These are phyloP conservation scores for Cynanchum wilfordii DNA, from an alignment of 257 asterid species.

Conservation along the genomic window DNA sequence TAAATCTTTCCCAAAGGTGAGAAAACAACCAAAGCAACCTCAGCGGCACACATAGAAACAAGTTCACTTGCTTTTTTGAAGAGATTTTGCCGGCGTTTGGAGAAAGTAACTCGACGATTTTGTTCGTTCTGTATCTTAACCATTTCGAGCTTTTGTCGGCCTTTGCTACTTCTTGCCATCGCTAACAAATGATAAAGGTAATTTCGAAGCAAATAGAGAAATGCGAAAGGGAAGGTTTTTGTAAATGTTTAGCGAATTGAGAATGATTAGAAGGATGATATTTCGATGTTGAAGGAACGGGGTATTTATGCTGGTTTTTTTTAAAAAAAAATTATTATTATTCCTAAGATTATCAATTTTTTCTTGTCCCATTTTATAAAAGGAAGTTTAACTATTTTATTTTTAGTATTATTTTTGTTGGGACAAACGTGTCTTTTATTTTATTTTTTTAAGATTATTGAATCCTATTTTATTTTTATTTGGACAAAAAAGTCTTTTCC, in stretches of 20 bases:
- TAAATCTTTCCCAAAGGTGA: conserved; percentile 35
- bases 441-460: too few species aligned
- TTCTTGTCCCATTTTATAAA: too few species aligned
- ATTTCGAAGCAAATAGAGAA: neutral
- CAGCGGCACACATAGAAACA: conserved; percentile 29
- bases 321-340: too few species aligned
- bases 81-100: conserved; percentile 40
- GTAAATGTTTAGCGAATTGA: neutral
- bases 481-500: too few species aligned
- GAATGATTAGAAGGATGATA: neutral
- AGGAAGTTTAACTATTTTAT: too few species aligned
- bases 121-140: conserved; percentile 34
- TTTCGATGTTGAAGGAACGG: too few species aligned
- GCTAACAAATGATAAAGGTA: neutral
- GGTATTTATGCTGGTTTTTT: too few species aligned
- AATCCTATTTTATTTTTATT: too few species aligned
- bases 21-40: conserved; percentile 31
- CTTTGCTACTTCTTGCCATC: conserved; percentile 31
- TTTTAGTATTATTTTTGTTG: too few species aligned
- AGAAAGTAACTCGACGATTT: conserved; percentile 38
- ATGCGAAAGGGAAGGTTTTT: neutral
- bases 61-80: conserved; percentile 42
- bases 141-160: conserved; percentile 41
- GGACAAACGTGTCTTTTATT: too few species aligned
- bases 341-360: too few species aligned